Base-by-base conservation (phyloP, 768 basidiomycete species). In the Termitomyces sp. region DNA sequence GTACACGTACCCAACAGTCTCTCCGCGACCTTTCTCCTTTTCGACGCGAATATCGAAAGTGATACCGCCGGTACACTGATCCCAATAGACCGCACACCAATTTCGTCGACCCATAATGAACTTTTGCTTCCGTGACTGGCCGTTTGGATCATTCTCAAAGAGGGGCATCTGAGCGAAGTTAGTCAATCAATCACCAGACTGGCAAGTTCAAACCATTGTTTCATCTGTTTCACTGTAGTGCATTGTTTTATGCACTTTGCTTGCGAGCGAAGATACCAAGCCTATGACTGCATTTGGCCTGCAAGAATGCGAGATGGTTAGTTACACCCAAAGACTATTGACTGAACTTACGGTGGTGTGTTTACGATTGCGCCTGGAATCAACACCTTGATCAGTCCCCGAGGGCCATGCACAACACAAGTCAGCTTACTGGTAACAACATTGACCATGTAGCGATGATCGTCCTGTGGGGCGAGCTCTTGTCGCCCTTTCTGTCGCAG, bases 371-470 rank as follows among this genome's bases (percentile, higher is more conserved):
- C 96, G 64, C 85, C 84, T 86, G 31, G 51, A 42, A 60, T 41
- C 21, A 62, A 37, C 19, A n/a, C 23, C 30, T 30, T 11, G 43
- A 23, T 57, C 59, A 33, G 54, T 35, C 37, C 54, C 3, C 17
- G 31, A 14, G 11, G 37, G 41, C 15, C 23, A 31, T 14, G 11
- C 17, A 30, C 28, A 11, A 47, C 50, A 41, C 9, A 56, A 56
- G 51, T 31, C 15, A 30, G 72, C 82, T 59, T 63, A 86, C 91
- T 93, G 5, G 90, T 84, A 9, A 92, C 81, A 35, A 94, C 73
- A 62, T 96, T 95, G 47, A 95, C 67, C 94, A 98, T 98, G 70
- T 91, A 97, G 45, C 93, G 83, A 66, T 84, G 74, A 68, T 98
- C 97, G 26, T 69, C 61, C 1, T 70, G 66, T 1, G 91, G 84